These are phyloP conservation scores for Mucor ambiguus DNA, from an alignment of 371 early-diverging fungal species.

Conservation along the genomic window DNA sequence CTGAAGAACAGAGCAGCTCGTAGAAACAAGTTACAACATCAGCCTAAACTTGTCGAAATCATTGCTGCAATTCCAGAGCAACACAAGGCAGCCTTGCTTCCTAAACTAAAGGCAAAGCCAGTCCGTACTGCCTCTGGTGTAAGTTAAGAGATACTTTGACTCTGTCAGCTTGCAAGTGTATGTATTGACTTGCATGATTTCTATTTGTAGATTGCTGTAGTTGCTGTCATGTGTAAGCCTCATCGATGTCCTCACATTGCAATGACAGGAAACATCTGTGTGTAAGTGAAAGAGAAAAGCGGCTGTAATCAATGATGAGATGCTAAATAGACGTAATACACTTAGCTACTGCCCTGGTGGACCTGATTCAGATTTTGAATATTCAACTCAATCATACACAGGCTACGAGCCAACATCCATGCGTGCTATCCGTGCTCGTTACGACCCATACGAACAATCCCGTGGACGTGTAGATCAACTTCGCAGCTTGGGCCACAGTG, in stretches of 20 bases:
- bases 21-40: constrained; percentile 79
- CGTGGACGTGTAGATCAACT: constrained; percentile 97
- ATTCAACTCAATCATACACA: constrained; percentile 99
- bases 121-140: constrained; percentile 99
- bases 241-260: constrained; percentile 99
- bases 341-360: constrained; percentile 99
- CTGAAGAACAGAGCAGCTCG: constrained; percentile 78
- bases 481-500: constrained; percentile 93
- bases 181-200: not conserved
- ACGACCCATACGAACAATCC: constrained; percentile 98
- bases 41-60: constrained; percentile 99
- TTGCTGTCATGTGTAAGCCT: constrained; percentile 99
- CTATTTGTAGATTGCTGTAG: constrained; percentile 88
- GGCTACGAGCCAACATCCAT: constrained; percentile 99
- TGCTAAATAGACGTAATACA: not conserved
- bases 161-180: not conserved
- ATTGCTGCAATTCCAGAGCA: constrained; percentile 98
- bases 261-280: constrained; percentile 99
- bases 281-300: constrained; percentile 54
- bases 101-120: constrained; percentile 96
- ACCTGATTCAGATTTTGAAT: constrained; percentile 99
- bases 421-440: constrained; percentile 99
- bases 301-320: too few relatives aligned
- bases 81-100: constrained; percentile 84
- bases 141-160: constrained; percentile 11